Base-by-base conservation (phyloP, 345 rosid species). In the Conringia planisiliqua region DNA sequence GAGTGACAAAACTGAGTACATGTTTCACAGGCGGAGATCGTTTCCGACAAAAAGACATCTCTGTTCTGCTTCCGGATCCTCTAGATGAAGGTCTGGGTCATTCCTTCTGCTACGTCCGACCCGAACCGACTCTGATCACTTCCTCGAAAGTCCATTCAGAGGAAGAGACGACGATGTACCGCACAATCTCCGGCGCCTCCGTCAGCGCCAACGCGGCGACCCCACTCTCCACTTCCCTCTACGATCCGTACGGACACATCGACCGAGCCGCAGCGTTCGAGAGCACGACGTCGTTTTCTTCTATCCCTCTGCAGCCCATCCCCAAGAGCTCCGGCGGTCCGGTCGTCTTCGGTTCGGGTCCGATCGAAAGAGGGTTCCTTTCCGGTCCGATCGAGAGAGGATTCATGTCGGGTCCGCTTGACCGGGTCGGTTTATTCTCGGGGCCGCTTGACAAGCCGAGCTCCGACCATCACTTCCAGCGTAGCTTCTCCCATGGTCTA, bases 351-450 rank as follows among this genome's bases (percentile, higher is more conserved):
- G 90, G 92, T 26, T 90, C 93, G 8, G 91, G 88, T 71, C 90
- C 91, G 10, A 66, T 86, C 43, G 97, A 91, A 43, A 80, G 90
- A 57, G 95, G 95, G 32, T 91, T 91, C 72, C 54, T 89, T 52
- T 89, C 98, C 2, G 97, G 97, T 62, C 97, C 98, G 14, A 50
- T 51, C n/a, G 56, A 51, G 56, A 51, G 56, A 51, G 56, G 56
- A 6, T 51, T 51, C 56, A 5, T 11, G n/a, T 51, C 56, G 7
- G 56, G 56, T 6, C 56, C 56, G 30, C 56, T 51, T 2, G 56
- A 51, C 32, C 56, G 56, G 14, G 56, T 14, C 56, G 56, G 56
- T 27, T 26, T 24, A 1, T 51, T 51, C 30, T 51, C 56, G 0
- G 56, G 56, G 8, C 56, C 56, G 7, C 29, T 51, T 5, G 56